phyloP scores from a whole-genome alignment of 2,329 filamentous ascomycete genomes.

The Clonostachys solani region DNA sequence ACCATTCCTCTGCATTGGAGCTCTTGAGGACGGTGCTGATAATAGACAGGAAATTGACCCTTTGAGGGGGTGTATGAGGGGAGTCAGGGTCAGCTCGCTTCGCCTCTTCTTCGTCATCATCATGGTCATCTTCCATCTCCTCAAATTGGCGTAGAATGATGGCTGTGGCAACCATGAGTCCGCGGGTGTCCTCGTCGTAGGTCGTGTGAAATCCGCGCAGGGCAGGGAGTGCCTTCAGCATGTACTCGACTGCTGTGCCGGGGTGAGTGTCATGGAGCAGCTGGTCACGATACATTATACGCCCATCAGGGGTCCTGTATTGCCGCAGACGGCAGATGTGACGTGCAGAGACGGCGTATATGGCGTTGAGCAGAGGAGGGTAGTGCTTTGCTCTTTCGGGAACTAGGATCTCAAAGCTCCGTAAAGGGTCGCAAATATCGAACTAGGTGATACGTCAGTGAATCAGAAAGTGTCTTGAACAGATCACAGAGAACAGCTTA shows the following conservation, averaged over 20 bases:
- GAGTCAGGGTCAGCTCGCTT: too few relatives aligned
- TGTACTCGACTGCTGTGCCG: conserved; percentile 33
- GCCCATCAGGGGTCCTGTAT: conserved; percentile 24
- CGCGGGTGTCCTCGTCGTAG: conserved; percentile 32
- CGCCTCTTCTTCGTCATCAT: too few relatives aligned
- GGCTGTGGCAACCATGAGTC: conserved; percentile 32
- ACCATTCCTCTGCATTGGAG: conserved; percentile 26
- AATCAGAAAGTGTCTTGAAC: too few relatives aligned
- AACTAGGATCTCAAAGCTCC: conserved; percentile 32
- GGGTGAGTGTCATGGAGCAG: conserved; percentile 24
- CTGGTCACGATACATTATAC: conserved; percentile 29
- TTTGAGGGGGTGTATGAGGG: not conserved
- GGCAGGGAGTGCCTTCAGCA: conserved; percentile 31
- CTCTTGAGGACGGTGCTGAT: conserved; percentile 31
- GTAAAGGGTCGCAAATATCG: conserved; percentile 30
- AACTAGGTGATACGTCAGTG: conserved; percentile 15
- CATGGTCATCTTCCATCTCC: conserved; percentile 32
- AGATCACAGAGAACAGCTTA: conserved; percentile 7
- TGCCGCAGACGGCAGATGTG: conserved; percentile 30
- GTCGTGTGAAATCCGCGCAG: conserved; percentile 14
- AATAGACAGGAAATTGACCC: conserved; percentile 33
- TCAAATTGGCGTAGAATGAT: conserved; percentile 34
- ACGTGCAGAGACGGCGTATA: conserved; percentile 31
- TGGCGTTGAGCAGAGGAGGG: conserved; percentile 28
- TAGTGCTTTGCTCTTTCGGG: conserved; percentile 26